Base-by-base conservation (phyloP, 2,329 filamentous ascomycete genomes). In the Penicillium sp. region DNA sequence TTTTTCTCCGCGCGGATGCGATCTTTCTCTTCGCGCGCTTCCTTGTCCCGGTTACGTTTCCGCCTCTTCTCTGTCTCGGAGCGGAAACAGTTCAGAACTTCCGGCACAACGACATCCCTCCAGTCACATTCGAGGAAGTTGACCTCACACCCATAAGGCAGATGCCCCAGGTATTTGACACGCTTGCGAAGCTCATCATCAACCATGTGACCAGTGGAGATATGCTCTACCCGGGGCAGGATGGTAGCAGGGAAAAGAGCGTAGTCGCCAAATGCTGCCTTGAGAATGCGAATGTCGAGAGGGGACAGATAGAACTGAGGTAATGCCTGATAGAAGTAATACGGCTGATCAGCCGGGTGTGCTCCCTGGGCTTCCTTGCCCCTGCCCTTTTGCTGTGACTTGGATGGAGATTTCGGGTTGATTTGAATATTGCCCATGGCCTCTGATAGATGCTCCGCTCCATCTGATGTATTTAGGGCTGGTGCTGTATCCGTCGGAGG, bases 111-210 rank as follows among this genome's bases (percentile, higher is more conserved):
- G 40, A 95, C 91, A 68, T 96, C 93, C 3, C 91, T 93, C 93
- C 93, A 97, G 75, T 97, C 93, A 73, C 93, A 97, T 78, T 97
- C 93, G 1, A 97, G 78, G 71, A 97, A 97, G 67, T 85, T 92
- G 45, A 97, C 91, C 67, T 96, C 90, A 75, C 93, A 97, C n/a
- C 93, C 93, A 55, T 91, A 88, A 0, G 93, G 93, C 6, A 97
- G 83, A 76, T 97, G 93, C 0, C 88, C 87, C 3, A 97, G 84
- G 67, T 97, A 97, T 75, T 95, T 96, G 59, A 91, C 89, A 35
- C 92, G 87, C 73, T 91, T 93, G 51, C 93, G 88, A 57, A 97
- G 77, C 17, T 89, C 88, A 71, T 97, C 93, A 68, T 97, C 93
- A 5, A 97, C 88, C 5, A 92, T 88, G 72, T 96, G 92, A 1